Conservation (phyloP, 108 stramenopile species). For the Cyclotella sp. region DNA sequence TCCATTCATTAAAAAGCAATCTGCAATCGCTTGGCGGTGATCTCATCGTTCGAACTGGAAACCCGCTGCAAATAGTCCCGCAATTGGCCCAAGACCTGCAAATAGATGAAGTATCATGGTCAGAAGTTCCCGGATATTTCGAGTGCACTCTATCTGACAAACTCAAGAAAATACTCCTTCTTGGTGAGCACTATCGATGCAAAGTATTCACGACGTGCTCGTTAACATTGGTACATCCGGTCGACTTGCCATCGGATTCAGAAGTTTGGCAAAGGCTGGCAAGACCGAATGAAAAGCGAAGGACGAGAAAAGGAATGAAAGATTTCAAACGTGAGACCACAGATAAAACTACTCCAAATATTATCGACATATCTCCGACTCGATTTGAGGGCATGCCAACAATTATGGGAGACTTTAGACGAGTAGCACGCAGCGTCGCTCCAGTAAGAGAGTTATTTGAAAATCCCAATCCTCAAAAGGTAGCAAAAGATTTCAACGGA, state of each 20-base stretch:
- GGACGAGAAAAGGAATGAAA: constrained; percentile 16
- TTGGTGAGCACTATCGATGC: background rate
- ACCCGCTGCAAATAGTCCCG: constrained; percentile 50
- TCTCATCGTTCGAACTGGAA: constrained; percentile 61
- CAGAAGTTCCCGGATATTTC: constrained; percentile 64
- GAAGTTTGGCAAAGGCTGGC: constrained; percentile 56
- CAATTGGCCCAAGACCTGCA: constrained; percentile 42
- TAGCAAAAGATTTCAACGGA: constrained; percentile 4
- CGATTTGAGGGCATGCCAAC: constrained; percentile 60
- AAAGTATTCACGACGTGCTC: constrained; percentile 43
- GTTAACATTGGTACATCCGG: constrained; percentile 65
- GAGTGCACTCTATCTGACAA: constrained; percentile 47
- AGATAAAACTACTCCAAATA: background rate
- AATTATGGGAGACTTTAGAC: constrained; percentile 78
- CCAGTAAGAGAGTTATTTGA: constrained; percentile 40
- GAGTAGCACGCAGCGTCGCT: constrained; percentile 51
- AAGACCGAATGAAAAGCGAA: constrained; percentile 52
- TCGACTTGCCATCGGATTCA: constrained; percentile 56
- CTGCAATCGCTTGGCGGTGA: constrained; percentile 52
- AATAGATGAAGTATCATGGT: constrained; percentile 57
- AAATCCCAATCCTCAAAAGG: constrained; percentile 15
- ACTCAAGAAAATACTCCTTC: constrained; percentile 19
- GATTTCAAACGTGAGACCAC: constrained; percentile 22
- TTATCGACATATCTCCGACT: constrained; percentile 31
- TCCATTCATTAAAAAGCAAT: constrained; percentile 42